Conservation (phyloP, 1,284 basidiomycete species). For the Leccinum pallidistipes region DNA sequence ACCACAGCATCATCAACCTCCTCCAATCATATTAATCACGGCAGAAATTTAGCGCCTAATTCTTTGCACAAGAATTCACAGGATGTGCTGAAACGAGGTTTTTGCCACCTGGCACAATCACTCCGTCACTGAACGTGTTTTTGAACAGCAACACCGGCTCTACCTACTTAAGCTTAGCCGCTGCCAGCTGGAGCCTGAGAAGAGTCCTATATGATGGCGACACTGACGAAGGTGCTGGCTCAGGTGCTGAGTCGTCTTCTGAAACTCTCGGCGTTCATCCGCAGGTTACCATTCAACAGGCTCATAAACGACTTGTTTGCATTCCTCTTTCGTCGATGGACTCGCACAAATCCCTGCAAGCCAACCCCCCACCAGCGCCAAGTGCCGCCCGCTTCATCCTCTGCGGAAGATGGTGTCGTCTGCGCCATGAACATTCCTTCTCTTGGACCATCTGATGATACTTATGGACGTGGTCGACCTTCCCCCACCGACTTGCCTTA, state of each 20-base stretch:
- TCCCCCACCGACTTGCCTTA: slow-evolving; percentile 24
- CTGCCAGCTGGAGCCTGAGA: neutral
- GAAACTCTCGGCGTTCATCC: slow-evolving; percentile 4
- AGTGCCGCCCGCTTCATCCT: neutral
- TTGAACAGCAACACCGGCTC: no score
- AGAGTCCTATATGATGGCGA: neutral
- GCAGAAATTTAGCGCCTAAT: no score
- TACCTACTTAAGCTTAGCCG: neutral
- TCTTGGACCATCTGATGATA: neutral
- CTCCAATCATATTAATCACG: no score
- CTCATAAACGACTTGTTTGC: slow-evolving; percentile 10
- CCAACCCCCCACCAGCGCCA: neutral
- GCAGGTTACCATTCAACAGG: neutral
- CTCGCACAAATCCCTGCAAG: neutral
- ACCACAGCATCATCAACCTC: no score
- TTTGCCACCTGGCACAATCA: no score
- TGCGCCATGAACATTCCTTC: slow-evolving; percentile 24
- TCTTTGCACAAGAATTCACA: no score
- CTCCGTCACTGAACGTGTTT: no score
- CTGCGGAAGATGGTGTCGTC: neutral
- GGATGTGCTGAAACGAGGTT: no score
- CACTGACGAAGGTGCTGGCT: neutral
- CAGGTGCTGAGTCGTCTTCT: slow-evolving; percentile 14
- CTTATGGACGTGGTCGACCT: neutral
- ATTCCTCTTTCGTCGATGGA: slow-evolving; percentile 9